Percentiles rank a stretch among this genome's conserved stretches.
These are phyloP conservation scores for Chalciporus piperatus DNA, from an alignment of 768 basidiomycete species.

Conservation along the genomic window DNA sequence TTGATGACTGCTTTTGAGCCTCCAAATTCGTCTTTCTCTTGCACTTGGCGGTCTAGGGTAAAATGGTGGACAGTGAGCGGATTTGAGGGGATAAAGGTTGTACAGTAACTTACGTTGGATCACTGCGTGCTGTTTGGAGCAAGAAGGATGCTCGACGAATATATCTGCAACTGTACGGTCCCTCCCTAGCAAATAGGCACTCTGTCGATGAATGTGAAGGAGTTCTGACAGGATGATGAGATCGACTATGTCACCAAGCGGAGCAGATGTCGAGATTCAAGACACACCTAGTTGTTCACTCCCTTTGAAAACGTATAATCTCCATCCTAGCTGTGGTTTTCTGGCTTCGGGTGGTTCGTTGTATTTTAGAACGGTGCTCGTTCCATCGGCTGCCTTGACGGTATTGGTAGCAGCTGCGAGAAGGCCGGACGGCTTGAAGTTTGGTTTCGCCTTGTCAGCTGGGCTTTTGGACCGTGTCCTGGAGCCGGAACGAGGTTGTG, in stretches of 20 bases:
- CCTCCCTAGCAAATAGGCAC: constrained; percentile 90
- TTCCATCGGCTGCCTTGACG: constrained; percentile 71
- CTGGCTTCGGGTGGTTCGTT: constrained; percentile 98
- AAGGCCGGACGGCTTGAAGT: constrained; percentile 84
- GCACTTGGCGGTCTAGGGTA: constrained; percentile 70
- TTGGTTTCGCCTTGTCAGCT: constrained; percentile 76
- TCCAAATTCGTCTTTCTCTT: constrained; percentile 87
- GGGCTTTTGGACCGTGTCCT: constrained; percentile 41
- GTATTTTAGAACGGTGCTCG: constrained; percentile 86
- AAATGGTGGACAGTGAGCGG: not conserved
- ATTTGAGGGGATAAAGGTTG: not conserved
- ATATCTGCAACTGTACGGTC: constrained; percentile 87
- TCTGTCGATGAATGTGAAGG: constrained; percentile 90
- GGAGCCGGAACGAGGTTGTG: constrained; percentile 37
- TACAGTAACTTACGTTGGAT: constrained; percentile 70
- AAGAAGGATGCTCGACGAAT: constrained; percentile 91
- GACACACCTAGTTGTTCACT: constrained; percentile 84
- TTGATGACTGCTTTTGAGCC: constrained; percentile 75
- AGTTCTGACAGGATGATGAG: constrained; percentile 53
- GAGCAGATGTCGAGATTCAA: not conserved
- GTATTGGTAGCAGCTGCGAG: constrained; percentile 97
- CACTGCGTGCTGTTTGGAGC: constrained; percentile 97
- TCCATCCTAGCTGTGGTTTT: constrained; percentile 87
- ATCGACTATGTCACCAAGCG: not conserved
- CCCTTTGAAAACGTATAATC: constrained; percentile 97